phyloP scores from a whole-genome alignment of 805 yeast genomes.

The Ascoidea asiatica region DNA sequence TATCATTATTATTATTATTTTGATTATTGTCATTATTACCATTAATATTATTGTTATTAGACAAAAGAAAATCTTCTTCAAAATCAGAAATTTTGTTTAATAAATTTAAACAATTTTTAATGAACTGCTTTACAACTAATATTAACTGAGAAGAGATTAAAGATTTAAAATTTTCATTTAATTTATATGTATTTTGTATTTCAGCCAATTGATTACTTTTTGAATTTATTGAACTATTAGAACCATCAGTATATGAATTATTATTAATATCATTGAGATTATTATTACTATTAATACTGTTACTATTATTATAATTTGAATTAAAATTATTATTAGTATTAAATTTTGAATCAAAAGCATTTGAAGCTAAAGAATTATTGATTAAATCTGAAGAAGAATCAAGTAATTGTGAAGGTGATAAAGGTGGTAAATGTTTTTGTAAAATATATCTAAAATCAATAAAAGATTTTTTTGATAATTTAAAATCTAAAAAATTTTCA shows the following conservation, averaged over 20 bases:
- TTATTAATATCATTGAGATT: not conserved
- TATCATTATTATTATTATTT: conserved; percentile 2
- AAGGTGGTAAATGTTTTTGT: conserved; percentile 16
- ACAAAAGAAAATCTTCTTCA: conserved; percentile 12
- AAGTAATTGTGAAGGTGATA: not conserved
- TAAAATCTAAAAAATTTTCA: no score
- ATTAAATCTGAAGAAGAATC: not conserved
- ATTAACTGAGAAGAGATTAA: conserved; percentile 12
- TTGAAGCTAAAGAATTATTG: not conserved
- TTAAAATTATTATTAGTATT: no score
- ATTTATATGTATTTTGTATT: no score
- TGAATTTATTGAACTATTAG: no score
- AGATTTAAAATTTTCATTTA: conserved; percentile 2
- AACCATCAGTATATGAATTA: no score
- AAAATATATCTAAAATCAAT: conserved; percentile 14
- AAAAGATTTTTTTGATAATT: conserved; percentile 6
- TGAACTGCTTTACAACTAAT: conserved; percentile 15
- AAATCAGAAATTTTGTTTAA: conserved; percentile 19
- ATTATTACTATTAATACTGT: not conserved
- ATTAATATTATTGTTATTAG: conserved; percentile 12
- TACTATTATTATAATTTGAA: no score
- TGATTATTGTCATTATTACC: not conserved
- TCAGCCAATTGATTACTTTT: no score
- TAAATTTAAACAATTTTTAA: conserved; percentile 22
- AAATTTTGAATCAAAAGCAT: no score